These are phyloP conservation scores for Scedosporium minutisporum DNA, from an alignment of 2,329 filamentous ascomycete genomes.

Conservation along the genomic window DNA sequence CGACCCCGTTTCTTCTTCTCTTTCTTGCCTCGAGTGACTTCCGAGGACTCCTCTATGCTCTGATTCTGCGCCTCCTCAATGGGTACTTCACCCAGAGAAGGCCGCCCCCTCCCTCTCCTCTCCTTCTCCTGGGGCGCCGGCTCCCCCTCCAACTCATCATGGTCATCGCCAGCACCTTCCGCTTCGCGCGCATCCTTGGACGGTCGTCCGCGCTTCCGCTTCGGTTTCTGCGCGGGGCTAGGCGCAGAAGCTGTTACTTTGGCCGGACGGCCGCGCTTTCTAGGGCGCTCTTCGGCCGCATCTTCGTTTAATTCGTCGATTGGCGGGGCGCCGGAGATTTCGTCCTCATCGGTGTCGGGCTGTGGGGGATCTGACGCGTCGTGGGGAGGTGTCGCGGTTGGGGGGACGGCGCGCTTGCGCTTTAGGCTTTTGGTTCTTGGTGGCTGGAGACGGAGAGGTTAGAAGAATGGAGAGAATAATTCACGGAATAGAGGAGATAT, in stretches of 20 bases:
- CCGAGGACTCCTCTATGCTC: neutral
- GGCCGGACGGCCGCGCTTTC: constrained; percentile 1
- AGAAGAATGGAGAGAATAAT: neutral
- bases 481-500: neutral
- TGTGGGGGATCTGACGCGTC: neutral
- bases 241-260: constrained; percentile 6
- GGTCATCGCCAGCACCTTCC: neutral
- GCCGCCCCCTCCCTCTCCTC: constrained; percentile 4
- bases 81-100: neutral
- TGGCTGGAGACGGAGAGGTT: constrained; percentile 12
- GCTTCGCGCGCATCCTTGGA: neutral
- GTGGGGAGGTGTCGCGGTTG: constrained; percentile 28
- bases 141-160: neutral
- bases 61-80: neutral
- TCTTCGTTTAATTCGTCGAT: constrained; percentile 7
- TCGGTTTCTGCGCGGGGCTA: constrained; percentile 9
- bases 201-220: constrained; percentile 18
- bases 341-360: constrained; percentile 12
- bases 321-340: constrained; percentile 8
- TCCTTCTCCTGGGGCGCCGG: neutral
- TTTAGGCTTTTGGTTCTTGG: constrained; percentile 21
- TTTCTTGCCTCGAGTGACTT: neutral
- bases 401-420: constrained; percentile 33
- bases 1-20: neutral
- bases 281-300: constrained; percentile 11